Base-by-base conservation (phyloP, 257 asterid species). In the Leptodermis oblonga region DNA sequence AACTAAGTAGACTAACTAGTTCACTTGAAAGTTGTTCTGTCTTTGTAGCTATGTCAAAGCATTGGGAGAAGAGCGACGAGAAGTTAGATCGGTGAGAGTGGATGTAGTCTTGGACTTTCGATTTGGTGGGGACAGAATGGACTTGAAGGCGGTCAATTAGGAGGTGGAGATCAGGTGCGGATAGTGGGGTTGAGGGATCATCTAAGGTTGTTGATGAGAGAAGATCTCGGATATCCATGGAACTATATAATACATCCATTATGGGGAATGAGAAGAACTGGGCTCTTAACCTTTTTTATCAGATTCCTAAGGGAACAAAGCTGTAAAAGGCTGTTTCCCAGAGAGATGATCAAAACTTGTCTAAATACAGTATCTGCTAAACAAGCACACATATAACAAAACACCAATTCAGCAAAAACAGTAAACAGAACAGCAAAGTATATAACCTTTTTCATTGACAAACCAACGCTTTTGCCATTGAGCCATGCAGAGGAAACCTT, bases 131-230 rank as follows among this genome's bases (percentile, higher is more conserved):
- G 76, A 83, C 79, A 20, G 99, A 87, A 72, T 84, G 95, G 72
- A 87, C 71, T 74, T 90, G 95, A 56, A 93, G 91, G 23, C 92
- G 89, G 72, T 89, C 83, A 68, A 88, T 88, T 70, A 93, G 92
- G 63, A 90, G 97, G 74, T 87, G 97, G 80, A 93, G 97, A 78
- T 93, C 99, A 55, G 97, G 96, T 61, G 97, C 90, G 37, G 97
- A 87, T 8, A 93, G 71, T 26, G 95, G 96, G 13, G 92, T 81
- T 25, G 89, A 84, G 0, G 86, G 92, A 61, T 83, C 83, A 70
- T 72, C 79, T 58, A 67, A 53, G 65, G 82, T 87, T 71, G 85
- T 74, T 70, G 88, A 77, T 6, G 98, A 83, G 65, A 93, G 85
- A 67, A 93, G 98, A 76, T 88, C 96, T 14, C 86, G 93, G 67